A percentile compares a stretch with the other conserved stretches of the same genome.
Evolutionary conservation across 2,329 filamentous ascomycete species (phyloP).

Genomic region (Periconia macrospinosa): DNA sequence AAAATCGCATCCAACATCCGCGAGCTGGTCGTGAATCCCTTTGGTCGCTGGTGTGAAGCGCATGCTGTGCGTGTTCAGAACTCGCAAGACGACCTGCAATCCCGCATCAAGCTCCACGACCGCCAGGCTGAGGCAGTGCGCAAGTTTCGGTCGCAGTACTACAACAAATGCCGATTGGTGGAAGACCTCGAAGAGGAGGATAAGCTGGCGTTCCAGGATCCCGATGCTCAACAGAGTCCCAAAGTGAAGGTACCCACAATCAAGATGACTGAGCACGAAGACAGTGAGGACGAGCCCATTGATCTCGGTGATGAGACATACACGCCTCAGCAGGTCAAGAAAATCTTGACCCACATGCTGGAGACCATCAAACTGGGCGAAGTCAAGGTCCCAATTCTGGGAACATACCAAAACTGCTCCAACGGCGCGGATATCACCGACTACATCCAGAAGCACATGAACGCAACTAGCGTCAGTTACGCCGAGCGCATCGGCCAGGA

Average conservation of each 20-base stretch:
- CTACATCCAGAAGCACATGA: conserved; percentile 88
- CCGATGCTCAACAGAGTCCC: conserved; percentile 56
- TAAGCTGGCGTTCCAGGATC: conserved; percentile 94
- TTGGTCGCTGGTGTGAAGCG: conserved; percentile 93
- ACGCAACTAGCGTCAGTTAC: conserved; percentile 80
- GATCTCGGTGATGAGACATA: conserved; percentile 93
- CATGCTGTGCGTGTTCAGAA: conserved; percentile 89
- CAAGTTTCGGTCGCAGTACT: conserved; percentile 94
- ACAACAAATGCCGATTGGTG: conserved; percentile 96
- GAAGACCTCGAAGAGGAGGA: conserved; percentile 98
- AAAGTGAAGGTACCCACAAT: conserved; percentile 76
- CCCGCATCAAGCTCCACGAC: conserved; percentile 88
- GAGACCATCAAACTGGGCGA: conserved; percentile 85
- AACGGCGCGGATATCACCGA: conserved; percentile 92
- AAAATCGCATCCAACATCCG: conserved; percentile 97
- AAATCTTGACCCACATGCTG: conserved; percentile 83
- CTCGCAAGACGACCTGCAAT: conserved; percentile 91
- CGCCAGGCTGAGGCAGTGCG: conserved; percentile 87
- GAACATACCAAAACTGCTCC: conserved; percentile 91
- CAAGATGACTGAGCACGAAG: conserved; percentile 74
- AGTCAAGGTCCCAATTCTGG: conserved; percentile 92
- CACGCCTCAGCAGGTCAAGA: conserved; percentile 83
- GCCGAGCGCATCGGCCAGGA: conserved; percentile 96
- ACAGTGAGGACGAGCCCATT: conserved; percentile 74
- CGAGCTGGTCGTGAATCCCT: conserved; percentile 91